Evolutionary conservation across 768 basidiomycete genomes (phyloP).

Genomic region (Rhizopogon rudus): DNA sequence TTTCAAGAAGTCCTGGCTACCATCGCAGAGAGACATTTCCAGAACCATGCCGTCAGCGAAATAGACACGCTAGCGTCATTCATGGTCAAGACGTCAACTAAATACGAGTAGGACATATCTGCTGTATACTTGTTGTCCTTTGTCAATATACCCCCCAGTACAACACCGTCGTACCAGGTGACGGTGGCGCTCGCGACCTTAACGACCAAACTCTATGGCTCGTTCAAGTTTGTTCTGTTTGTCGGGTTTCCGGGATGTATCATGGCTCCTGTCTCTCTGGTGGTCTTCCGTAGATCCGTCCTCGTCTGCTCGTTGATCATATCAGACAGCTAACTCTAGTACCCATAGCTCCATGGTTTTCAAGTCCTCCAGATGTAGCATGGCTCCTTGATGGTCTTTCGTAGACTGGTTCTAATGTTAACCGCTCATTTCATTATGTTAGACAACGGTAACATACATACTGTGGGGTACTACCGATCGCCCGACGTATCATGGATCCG

Average conservation of each 20-base stretch:
- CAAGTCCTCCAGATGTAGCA: not conserved
- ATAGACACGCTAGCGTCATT: slow-evolving; percentile 80
- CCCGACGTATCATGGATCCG: not conserved
- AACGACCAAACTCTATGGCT: not conserved
- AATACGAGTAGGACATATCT: slow-evolving; percentile 34
- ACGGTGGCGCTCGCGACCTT: too few species aligned
- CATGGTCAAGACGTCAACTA: slow-evolving; percentile 60
- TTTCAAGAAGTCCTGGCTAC: slow-evolving; percentile 61
- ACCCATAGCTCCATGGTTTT: too few species aligned
- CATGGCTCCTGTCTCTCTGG: not conserved
- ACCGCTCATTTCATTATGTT: too few species aligned
- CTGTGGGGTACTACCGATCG: too few species aligned
- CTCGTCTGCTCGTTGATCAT: not conserved
- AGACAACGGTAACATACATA: too few species aligned
- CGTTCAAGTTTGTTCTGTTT: not conserved
- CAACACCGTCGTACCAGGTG: not conserved
- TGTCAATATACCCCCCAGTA: not conserved
- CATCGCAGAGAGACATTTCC: slow-evolving; percentile 72
- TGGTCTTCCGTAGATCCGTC: not conserved
- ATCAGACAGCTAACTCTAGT: not conserved
- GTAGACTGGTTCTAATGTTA: too few species aligned
- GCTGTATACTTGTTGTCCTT: slow-evolving; percentile 7
- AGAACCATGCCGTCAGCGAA: slow-evolving; percentile 58
- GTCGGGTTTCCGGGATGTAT: too few species aligned
- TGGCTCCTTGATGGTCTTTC: too few species aligned